These are phyloP conservation scores for Aphanomyces astaci DNA, from an alignment of 352 stramenopile genomes.

Conservation along the genomic window DNA sequence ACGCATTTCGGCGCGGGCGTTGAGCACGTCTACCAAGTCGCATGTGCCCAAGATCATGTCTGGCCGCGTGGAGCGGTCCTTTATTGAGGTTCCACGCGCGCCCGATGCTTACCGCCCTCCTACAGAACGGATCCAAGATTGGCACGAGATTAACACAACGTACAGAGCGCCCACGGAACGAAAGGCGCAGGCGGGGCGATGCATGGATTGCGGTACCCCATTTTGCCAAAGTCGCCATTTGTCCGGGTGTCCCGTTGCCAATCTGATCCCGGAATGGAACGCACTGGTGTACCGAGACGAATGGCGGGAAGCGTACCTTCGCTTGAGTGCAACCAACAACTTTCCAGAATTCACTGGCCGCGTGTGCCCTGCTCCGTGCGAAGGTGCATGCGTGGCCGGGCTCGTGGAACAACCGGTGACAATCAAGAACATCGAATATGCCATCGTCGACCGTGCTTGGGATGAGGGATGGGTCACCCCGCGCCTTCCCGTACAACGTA, in stretches of 20 bases:
- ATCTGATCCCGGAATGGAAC: slow-evolving; percentile 99
- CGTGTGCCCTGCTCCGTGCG: slow-evolving; percentile 95
- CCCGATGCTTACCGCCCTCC: slow-evolving; percentile 91
- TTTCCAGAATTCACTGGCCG: slow-evolving; percentile 98
- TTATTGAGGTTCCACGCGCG: slow-evolving; percentile 75
- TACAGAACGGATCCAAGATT: slow-evolving; percentile 91
- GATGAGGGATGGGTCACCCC: slow-evolving; percentile 94
- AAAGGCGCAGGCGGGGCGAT: slow-evolving; percentile 92
- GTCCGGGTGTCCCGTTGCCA: slow-evolving; percentile 96
- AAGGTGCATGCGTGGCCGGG: slow-evolving; percentile 93
- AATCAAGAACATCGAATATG: slow-evolving; percentile 99
- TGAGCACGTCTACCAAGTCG: background rate
- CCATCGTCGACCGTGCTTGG: slow-evolving; percentile 94
- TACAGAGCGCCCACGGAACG: slow-evolving; percentile 83
- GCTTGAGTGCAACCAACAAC: slow-evolving; percentile 98
- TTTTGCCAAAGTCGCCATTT: slow-evolving; percentile 94
- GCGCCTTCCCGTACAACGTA: slow-evolving; percentile 84
- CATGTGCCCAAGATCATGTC: background rate
- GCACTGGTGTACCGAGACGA: slow-evolving; percentile 96
- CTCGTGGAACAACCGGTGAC: slow-evolving; percentile 94
- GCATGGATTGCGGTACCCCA: slow-evolving; percentile 98
- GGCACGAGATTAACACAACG: slow-evolving; percentile 94
- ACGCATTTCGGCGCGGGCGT: background rate
- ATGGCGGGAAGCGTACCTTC: slow-evolving; percentile 94
- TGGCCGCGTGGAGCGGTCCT: slow-evolving; percentile 42